These are phyloP conservation scores for Yarrowia phangngaensis DNA, from an alignment of 805 yeast species.

Conservation along the genomic window DNA sequence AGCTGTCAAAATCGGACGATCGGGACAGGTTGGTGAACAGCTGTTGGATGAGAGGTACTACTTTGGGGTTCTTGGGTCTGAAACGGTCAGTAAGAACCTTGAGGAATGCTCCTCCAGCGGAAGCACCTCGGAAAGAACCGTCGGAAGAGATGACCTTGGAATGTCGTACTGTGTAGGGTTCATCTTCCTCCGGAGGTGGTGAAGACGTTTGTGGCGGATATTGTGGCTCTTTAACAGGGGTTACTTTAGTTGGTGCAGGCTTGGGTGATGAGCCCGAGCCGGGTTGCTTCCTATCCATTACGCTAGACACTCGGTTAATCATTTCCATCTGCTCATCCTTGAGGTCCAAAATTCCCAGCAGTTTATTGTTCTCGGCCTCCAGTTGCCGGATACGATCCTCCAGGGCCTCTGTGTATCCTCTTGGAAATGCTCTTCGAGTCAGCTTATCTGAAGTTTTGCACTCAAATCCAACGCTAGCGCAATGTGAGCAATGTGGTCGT, in stretches of 20 bases:
- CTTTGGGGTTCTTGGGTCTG: slow-evolving; percentile 31
- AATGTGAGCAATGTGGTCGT: slow-evolving; percentile 66
- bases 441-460: slow-evolving; percentile 84
- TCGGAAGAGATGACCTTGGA: slow-evolving; percentile 34
- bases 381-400: slow-evolving; percentile 85
- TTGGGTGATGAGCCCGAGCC: slow-evolving; percentile 11
- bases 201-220: not conserved
- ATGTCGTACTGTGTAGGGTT: slow-evolving; percentile 34
- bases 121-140: slow-evolving; percentile 38
- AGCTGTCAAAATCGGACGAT: slow-evolving; percentile 19
- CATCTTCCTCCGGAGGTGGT: slow-evolving; percentile 30
- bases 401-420: slow-evolving; percentile 86
- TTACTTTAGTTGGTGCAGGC: not conserved
- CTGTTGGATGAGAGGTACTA: slow-evolving; percentile 28
- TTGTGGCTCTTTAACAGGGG: not conserved
- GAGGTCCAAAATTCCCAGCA: slow-evolving; percentile 58
- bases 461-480: slow-evolving; percentile 79
- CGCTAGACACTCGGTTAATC: slow-evolving; percentile 36
- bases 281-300: slow-evolving; percentile 17
- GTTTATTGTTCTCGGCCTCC: slow-evolving; percentile 71
- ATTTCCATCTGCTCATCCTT: slow-evolving; percentile 60
- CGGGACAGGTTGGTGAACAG: slow-evolving; percentile 24
- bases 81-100: slow-evolving; percentile 36
- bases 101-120: slow-evolving; percentile 39
- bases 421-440: slow-evolving; percentile 81